phyloP scores from a whole-genome alignment of 2,329 filamentous ascomycete genomes.

The Leptographium radiaticola region DNA sequence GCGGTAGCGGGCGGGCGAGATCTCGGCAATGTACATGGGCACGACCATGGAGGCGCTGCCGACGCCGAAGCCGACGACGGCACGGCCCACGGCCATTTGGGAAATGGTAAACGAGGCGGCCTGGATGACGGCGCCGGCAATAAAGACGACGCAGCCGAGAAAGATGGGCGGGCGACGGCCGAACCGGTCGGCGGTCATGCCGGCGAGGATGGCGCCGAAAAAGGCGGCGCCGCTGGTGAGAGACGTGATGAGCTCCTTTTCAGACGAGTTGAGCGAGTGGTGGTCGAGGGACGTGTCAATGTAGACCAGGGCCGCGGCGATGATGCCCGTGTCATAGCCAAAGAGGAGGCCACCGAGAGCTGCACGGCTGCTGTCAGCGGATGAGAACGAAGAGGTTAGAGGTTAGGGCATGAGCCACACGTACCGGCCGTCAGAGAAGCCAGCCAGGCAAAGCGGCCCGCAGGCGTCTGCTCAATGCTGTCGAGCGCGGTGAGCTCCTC shows the following conservation, averaged over 20 bases:
- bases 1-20: slow-evolving; percentile 51
- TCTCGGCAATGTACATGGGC: slow-evolving; percentile 65
- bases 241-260: slow-evolving; percentile 47
- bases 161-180: slow-evolving; percentile 52
- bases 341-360: slow-evolving; percentile 5
- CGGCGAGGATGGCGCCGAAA: slow-evolving; percentile 45
- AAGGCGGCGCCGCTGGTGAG: slow-evolving; percentile 22
- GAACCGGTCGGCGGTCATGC: slow-evolving; percentile 50
- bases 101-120: slow-evolving; percentile 44
- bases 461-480: background rate
- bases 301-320: slow-evolving; percentile 34
- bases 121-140: slow-evolving; percentile 59
- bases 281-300: slow-evolving; percentile 44
- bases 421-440: background rate
- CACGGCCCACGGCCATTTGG: slow-evolving; percentile 52
- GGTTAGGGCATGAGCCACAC: no score
- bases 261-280: slow-evolving; percentile 42
- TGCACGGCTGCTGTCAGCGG: background rate
- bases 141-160: slow-evolving; percentile 46
- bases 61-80: slow-evolving; percentile 53
- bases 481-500: background rate
- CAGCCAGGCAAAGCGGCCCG: background rate
- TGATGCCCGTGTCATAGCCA: slow-evolving; percentile 16
- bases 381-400: background rate
- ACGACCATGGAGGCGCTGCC: slow-evolving; percentile 58